Base-by-base conservation (phyloP, 2,329 filamentous ascomycete species). In the Dactylellina leptospora region DNA sequence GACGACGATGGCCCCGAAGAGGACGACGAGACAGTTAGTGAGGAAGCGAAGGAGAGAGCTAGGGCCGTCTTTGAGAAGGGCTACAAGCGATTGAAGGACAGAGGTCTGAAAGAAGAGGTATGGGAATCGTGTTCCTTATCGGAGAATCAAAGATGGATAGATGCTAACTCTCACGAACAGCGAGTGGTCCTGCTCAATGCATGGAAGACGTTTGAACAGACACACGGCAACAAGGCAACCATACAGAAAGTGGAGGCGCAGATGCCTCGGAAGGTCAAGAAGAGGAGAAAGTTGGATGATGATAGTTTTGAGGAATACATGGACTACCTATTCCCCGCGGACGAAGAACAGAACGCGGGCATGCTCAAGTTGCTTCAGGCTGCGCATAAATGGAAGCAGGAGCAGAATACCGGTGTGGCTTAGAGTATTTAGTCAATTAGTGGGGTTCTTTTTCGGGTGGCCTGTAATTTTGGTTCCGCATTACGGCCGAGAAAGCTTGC, bases 311-410 rank as follows among this genome's bases (percentile, higher is more conserved):
- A 99, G 84, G 95, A 99, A 82, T 97, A 96, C 80, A 87, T 95
- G 81, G 95, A 97, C 80, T 97, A 96, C 77, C 87, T 99, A 30
- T 99, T 99, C 86, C 95, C 95, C 0, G 92, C 91, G 3, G 95
- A 97, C 82, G 93, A 97, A 80, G 87, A 91, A 81, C 89, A 91
- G 78, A 89, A 90, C 62, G 90, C 90, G 75, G 93, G 91, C 77
- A 82, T 97, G 80, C 90, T 90, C 55, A 91, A 90, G 79, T 83
- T 97, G 79, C 82, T 97, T 81, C 88, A 91, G 74, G 89, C 89
- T 85, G 93, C 93, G 64, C 88, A 92, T 80, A 87, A 88, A 76
- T 97, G 93, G 92, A 96, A 96, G 83, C 85, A 90, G 79, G 83
- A 81, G 71, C 81, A 85, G 77, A 81, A 85, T 76, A 79, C 22